Percentiles rank a stretch among this genome's conserved stretches.
Conservation (phyloP, 345 rosid genomes). For the Pistacia integerrima region DNA sequence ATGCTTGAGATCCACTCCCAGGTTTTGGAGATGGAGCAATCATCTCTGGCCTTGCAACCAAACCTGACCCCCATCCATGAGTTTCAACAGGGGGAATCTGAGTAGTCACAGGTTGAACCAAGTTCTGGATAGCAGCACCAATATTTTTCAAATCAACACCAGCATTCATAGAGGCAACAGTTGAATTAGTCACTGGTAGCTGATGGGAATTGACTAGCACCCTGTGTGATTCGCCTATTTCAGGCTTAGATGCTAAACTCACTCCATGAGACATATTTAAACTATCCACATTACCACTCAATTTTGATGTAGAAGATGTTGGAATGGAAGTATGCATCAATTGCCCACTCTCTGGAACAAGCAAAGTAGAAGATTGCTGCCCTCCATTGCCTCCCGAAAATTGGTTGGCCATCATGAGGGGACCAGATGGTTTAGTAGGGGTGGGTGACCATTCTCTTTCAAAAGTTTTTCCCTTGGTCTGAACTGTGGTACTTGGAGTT, state of each 20-base stretch:
- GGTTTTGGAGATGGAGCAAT: slow-evolving; percentile 36
- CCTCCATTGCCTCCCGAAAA: slow-evolving; percentile 32
- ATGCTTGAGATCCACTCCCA: slow-evolving; percentile 44
- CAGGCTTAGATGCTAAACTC: slow-evolving; percentile 41
- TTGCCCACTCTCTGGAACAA: slow-evolving; percentile 29
- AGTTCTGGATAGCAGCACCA: slow-evolving; percentile 41
- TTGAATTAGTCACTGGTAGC: slow-evolving; percentile 17
- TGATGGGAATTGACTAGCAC: slow-evolving; percentile 41
- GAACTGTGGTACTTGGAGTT: slow-evolving; percentile 58
- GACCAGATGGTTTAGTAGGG: slow-evolving; percentile 39
- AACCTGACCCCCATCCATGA: slow-evolving; percentile 48
- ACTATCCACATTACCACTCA: slow-evolving; percentile 14
- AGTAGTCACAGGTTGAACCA: slow-evolving; percentile 44
- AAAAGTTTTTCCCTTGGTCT: slow-evolving; percentile 40
- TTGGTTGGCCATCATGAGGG: slow-evolving; percentile 31
- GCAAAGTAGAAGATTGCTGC: slow-evolving; percentile 28
- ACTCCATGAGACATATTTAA: slow-evolving; percentile 32
- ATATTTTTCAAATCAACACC: slow-evolving; percentile 38
- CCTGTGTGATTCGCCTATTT: slow-evolving; percentile 36
- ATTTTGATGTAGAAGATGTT: slow-evolving; percentile 27
- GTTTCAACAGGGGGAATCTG: slow-evolving; percentile 35
- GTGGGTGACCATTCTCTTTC: slow-evolving; percentile 80
- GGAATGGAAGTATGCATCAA: slow-evolving; percentile 22
- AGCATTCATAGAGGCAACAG: slow-evolving; percentile 29
- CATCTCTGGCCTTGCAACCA: slow-evolving; percentile 45